These are phyloP conservation scores for Pichia sp. DNA, from an alignment of 1,139 yeast genomes.

Conservation along the genomic window DNA sequence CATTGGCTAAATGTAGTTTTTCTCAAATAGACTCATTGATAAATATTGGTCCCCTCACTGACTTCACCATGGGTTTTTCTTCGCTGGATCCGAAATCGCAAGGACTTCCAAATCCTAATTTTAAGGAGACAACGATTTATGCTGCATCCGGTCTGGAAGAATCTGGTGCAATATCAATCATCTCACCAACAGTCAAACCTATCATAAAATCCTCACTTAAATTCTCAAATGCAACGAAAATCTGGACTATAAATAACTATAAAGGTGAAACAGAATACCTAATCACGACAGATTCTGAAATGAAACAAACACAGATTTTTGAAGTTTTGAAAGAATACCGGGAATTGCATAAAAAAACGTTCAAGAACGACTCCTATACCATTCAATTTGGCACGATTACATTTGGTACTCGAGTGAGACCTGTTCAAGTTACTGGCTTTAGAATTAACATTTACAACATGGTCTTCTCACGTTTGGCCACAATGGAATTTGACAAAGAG, in stretches of 20 bases:
- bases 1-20: constrained; percentile 25
- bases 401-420: constrained; percentile 38
- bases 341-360: constrained; percentile 54
- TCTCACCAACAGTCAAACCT: constrained; percentile 60
- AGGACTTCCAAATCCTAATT: constrained; percentile 62
- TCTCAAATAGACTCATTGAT: constrained; percentile 44
- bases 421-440: constrained; percentile 68
- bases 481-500: constrained; percentile 32
- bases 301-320: constrained; percentile 64
- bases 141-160: constrained; percentile 61
- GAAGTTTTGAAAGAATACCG: constrained; percentile 61
- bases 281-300: constrained; percentile 63
- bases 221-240: constrained; percentile 66
- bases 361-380: constrained; percentile 57
- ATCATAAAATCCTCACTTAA: constrained; percentile 59
- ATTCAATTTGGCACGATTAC: constrained; percentile 42
- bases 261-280: constrained; percentile 42
- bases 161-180: constrained; percentile 46
- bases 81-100: constrained; percentile 48
- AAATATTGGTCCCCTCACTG: constrained; percentile 71
- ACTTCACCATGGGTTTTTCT: constrained; percentile 57
- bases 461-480: constrained; percentile 39
- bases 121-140: constrained; percentile 55
- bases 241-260: constrained; percentile 55
- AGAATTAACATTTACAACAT: constrained; percentile 59